These are phyloP conservation scores for Silene uniflora DNA, from an alignment of 148 eudicot genomes.

Conservation along the genomic window DNA sequence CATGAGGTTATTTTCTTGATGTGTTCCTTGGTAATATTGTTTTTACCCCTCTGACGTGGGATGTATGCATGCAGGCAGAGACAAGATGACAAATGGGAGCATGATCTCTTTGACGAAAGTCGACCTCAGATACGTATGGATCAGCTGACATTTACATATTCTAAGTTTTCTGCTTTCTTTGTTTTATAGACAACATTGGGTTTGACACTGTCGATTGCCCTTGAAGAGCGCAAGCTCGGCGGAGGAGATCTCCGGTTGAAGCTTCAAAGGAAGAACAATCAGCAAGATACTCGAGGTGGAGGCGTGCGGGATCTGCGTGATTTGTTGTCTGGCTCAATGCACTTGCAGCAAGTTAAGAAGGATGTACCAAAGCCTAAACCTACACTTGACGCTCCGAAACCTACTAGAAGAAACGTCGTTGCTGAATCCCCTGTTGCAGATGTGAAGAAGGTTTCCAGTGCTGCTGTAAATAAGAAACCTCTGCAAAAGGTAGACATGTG, in stretches of 20 bases:
- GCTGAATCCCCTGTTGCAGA: constrained; percentile 54
- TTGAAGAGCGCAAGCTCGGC: constrained; percentile 55
- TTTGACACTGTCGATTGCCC: constrained; percentile 36
- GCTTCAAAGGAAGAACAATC: constrained; percentile 62
- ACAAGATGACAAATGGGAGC: constrained; percentile 91
- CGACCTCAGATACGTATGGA: constrained; percentile 56
- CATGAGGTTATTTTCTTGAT: not conserved
- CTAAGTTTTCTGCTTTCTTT: constrained; percentile 21
- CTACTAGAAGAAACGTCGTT: constrained; percentile 58
- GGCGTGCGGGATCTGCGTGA: constrained; percentile 86
- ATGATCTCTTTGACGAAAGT: constrained; percentile 57
- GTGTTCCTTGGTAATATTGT: not conserved
- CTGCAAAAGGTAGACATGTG: constrained; percentile 48
- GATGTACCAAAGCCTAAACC: constrained; percentile 52
- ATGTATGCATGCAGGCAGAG: constrained; percentile 56
- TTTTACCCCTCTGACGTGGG: constrained; percentile 3
- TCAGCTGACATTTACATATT: constrained; percentile 21
- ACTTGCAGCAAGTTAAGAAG: constrained; percentile 37
- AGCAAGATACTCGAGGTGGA: constrained; percentile 39
- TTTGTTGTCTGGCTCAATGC: constrained; percentile 69
- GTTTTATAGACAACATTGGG: constrained; percentile 23
- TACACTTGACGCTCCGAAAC: constrained; percentile 49
- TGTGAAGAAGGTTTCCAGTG: constrained; percentile 49
- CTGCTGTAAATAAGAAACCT: constrained; percentile 51
- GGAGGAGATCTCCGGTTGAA: constrained; percentile 79